A percentile compares a stretch with the other conserved stretches of the same genome.
These are phyloP conservation scores for Globisporangium middletonii DNA, from an alignment of 352 stramenopile genomes.

Conservation along the genomic window DNA sequence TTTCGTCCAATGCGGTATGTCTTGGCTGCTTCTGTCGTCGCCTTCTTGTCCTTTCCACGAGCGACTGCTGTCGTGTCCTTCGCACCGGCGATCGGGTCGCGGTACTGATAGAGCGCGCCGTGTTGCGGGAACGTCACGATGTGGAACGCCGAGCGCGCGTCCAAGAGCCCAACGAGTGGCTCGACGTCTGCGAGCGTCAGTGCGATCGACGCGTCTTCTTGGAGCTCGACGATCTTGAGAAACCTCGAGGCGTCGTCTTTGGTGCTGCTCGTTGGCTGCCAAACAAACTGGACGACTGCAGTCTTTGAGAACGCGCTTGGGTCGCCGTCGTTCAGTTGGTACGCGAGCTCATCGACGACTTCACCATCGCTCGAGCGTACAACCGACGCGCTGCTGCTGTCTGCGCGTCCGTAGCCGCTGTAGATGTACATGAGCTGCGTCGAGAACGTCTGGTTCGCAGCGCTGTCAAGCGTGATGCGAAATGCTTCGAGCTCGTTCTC, in stretches of 20 bases:
- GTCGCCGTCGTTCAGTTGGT: constrained; percentile 42
- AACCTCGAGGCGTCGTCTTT: background rate
- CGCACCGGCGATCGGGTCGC: background rate
- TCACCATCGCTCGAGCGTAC: background rate
- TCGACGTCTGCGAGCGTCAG: constrained; percentile 36
- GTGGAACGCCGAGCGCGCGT: constrained; percentile 20
- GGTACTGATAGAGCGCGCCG: constrained; percentile 51
- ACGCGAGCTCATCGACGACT: constrained; percentile 41
- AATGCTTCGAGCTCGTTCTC: constrained; percentile 21
- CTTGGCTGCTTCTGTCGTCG: background rate
- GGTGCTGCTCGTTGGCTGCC: background rate
- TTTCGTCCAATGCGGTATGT: constrained; percentile 7
- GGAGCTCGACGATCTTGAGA: constrained; percentile 23
- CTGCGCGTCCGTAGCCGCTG: constrained; percentile 7
- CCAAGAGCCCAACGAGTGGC: constrained; percentile 27
- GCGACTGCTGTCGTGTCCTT: background rate
- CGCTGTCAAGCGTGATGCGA: constrained; percentile 18
- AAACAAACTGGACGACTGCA: constrained; percentile 7
- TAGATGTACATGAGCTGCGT: constrained; percentile 50
- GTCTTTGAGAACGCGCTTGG: constrained; percentile 9
- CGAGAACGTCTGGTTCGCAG: constrained; percentile 27
- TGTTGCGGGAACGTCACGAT: constrained; percentile 32
- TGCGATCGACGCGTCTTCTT: constrained; percentile 44
- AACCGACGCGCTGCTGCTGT: background rate
- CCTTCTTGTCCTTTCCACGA: background rate